Evolutionary conservation across 345 rosid genomes (phyloP).

Genomic region (Raphanus sativus): DNA sequence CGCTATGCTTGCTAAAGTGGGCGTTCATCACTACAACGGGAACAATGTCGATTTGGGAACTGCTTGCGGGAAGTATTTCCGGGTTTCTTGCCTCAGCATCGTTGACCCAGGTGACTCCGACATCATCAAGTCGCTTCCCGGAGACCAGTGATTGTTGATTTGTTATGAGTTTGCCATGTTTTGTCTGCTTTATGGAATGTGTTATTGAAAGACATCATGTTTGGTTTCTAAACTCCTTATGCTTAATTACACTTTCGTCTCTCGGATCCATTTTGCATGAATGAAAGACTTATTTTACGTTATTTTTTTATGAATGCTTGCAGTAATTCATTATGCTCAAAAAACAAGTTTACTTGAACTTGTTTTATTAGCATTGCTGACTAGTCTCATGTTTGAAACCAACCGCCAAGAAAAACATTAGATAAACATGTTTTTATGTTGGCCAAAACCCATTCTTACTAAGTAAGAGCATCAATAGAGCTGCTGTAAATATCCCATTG

Average conservation of each 20-base stretch:
- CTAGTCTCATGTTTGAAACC: not conserved
- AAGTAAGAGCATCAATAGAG: too few species aligned
- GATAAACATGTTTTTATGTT: not conserved
- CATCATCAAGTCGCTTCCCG: constrained; percentile 68
- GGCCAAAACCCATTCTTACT: too few species aligned
- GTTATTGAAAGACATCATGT: constrained; percentile 21
- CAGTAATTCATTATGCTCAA: not conserved
- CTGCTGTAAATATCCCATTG: too few species aligned
- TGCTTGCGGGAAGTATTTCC: constrained; percentile 75
- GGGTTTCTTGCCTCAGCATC: constrained; percentile 75
- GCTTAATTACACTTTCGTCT: constrained; percentile 18
- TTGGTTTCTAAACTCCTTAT: not conserved
- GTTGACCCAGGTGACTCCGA: constrained; percentile 76
- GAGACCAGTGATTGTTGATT: constrained; percentile 24
- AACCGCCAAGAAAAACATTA: not conserved
- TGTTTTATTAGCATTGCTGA: not conserved
- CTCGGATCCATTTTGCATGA: not conserved
- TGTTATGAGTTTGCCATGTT: constrained; percentile 23
- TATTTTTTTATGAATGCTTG: not conserved
- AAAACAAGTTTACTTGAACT: not conserved
- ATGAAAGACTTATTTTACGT: not conserved
- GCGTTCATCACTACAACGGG: constrained; percentile 42
- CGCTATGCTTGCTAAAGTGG: constrained; percentile 39
- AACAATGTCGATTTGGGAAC: constrained; percentile 79
- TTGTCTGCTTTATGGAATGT: constrained; percentile 8